Evolutionary conservation across 2,329 filamentous ascomycete genomes (phyloP).

Genomic region (Hymenoscyphus scutula): DNA sequence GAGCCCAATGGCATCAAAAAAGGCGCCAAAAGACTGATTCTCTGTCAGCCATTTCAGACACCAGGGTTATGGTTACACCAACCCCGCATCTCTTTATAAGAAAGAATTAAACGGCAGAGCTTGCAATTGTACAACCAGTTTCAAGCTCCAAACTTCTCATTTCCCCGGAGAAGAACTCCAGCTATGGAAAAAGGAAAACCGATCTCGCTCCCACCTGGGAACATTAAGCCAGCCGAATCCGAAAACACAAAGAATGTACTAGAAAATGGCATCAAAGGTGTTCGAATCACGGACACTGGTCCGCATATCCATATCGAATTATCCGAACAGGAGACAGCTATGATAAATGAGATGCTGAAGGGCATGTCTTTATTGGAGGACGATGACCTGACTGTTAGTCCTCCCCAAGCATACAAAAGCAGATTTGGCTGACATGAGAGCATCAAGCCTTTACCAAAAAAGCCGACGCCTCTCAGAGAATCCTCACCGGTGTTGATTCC

Average conservation of each 20-base stretch:
- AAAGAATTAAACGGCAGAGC: not conserved
- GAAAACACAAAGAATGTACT: not conserved
- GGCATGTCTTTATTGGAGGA: not conserved
- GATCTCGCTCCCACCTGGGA: not conserved
- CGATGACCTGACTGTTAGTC: not conserved
- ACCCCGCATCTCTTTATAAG: not conserved
- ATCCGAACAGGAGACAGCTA: not conserved
- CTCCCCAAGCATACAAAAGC: not conserved
- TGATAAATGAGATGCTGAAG: not conserved
- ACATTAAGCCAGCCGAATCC: not conserved
- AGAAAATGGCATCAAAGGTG: not conserved
- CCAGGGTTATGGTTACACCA: not conserved
- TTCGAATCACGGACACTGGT: not conserved
- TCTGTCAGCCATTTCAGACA: not conserved
- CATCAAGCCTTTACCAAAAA: not conserved
- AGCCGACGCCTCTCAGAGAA: not conserved
- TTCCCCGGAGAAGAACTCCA: not conserved
- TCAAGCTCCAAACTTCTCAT: not conserved
- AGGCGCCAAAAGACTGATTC: not conserved
- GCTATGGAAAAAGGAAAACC: not conserved
- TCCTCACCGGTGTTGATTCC: not conserved
- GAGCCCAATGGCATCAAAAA: not conserved
- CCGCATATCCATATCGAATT: not conserved
- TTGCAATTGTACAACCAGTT: not conserved
- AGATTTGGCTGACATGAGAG: not conserved